Evolutionary conservation across 345 rosid genomes (phyloP).

Genomic region (Turnera subulata): DNA sequence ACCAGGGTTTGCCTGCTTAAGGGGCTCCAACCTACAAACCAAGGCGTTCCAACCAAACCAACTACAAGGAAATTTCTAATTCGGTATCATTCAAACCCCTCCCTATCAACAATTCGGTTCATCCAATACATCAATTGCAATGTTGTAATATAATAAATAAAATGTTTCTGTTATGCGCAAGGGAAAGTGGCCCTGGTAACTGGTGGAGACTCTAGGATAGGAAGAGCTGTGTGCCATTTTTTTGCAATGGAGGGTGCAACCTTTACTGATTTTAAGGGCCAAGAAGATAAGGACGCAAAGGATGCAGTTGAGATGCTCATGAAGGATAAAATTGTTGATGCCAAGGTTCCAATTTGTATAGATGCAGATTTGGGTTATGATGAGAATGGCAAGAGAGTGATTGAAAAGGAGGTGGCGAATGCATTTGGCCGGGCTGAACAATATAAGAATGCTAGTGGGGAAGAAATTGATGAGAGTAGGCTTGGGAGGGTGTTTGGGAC

Average conservation of each 20-base stretch:
- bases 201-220: conserved; percentile 83
- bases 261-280: conserved; percentile 58
- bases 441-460: conserved; percentile 36
- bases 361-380: conserved; percentile 62
- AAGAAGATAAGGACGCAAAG: conserved; percentile 68
- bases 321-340: conserved; percentile 37
- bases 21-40: no score
- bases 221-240: conserved; percentile 52
- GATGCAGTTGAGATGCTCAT: conserved; percentile 46
- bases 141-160: no score
- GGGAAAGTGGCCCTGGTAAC: conserved; percentile 76
- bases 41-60: no score
- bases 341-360: conserved; percentile 58
- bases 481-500: conserved; percentile 68
- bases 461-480: conserved; percentile 66
- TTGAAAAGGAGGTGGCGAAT: conserved; percentile 56
- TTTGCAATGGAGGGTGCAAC: conserved; percentile 66
- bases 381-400: conserved; percentile 56
- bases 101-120: no score
- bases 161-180: conserved; percentile 23
- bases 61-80: no score
- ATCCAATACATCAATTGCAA: no score
- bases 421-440: conserved; percentile 63
- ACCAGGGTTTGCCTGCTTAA: no score
- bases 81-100: no score